Percentiles rank a stretch among this genome's conserved stretches.
Conservation (phyloP, 2,329 filamentous ascomycete genomes). For the Aspergillus oerlinghausenensis region DNA sequence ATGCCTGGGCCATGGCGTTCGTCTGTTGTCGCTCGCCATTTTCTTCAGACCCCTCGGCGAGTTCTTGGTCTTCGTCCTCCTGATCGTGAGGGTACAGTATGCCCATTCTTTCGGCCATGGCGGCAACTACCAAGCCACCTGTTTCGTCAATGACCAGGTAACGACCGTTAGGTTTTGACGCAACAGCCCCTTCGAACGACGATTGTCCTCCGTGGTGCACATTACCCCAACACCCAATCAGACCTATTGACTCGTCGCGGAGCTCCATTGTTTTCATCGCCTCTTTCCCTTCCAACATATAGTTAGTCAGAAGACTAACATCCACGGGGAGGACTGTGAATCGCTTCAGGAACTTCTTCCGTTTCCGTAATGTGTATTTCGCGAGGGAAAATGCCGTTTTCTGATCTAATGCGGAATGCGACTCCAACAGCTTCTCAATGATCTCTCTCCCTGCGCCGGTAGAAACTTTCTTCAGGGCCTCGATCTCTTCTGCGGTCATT, state of each 20-base stretch:
- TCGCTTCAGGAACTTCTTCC: constrained; percentile 84
- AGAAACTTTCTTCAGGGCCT: constrained; percentile 66
- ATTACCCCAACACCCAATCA: constrained; percentile 86
- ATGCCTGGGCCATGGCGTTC: constrained; percentile 1
- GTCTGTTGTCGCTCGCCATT: constrained; percentile 22
- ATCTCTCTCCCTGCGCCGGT: constrained; percentile 79
- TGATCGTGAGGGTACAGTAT: constrained; percentile 57
- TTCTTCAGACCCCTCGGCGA: constrained; percentile 6
- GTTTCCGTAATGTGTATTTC: constrained; percentile 93
- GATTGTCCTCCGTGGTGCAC: constrained; percentile 65
- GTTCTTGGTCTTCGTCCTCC: constrained; percentile 18
- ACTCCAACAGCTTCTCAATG: constrained; percentile 86
- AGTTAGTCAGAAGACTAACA: constrained; percentile 68
- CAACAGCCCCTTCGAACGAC: constrained; percentile 18
- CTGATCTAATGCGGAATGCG: constrained; percentile 83
- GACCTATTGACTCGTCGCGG: constrained; percentile 73
- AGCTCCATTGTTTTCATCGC: constrained; percentile 77
- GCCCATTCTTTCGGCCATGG: constrained; percentile 84
- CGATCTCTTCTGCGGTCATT: constrained; percentile 67
- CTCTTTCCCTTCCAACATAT: constrained; percentile 76
- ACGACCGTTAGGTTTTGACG: constrained; percentile 49
- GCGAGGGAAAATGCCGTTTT: constrained; percentile 92
- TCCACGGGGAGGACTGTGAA: constrained; percentile 85
- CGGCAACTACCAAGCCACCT: constrained; percentile 73
- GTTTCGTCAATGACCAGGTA: constrained; percentile 88